phyloP scores from a whole-genome alignment of 805 yeast species.

The Suhomyces sp. region DNA sequence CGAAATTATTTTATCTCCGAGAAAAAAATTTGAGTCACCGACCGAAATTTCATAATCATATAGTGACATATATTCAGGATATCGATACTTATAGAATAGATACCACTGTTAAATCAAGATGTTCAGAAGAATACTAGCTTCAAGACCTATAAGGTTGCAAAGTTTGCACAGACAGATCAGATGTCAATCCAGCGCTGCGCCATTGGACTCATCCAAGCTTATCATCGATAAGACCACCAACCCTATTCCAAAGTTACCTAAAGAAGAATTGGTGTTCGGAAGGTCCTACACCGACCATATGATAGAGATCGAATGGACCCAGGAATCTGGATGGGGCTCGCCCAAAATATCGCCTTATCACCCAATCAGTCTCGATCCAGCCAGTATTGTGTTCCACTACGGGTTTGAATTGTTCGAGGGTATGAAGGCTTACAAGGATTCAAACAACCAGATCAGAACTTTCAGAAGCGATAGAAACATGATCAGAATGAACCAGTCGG shows the following conservation, averaged over 20 bases:
- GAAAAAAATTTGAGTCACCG: neutral
- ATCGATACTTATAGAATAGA: neutral
- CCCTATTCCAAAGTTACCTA: conserved; percentile 36
- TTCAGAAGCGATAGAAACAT: conserved; percentile 92
- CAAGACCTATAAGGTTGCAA: conserved; percentile 5
- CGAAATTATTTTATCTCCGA: neutral
- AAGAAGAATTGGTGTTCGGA: conserved; percentile 42
- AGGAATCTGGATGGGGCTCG: conserved; percentile 75
- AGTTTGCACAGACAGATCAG: conserved; percentile 5
- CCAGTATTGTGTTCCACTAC: conserved; percentile 88
- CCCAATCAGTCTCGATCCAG: conserved; percentile 74
- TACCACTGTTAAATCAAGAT: neutral
- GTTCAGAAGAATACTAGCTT: conserved; percentile 1
- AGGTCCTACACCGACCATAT: conserved; percentile 80
- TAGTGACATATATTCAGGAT: neutral
- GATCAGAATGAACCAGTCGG: conserved; percentile 86
- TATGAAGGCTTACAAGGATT: conserved; percentile 79
- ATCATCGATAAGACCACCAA: conserved; percentile 34
- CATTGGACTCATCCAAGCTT: conserved; percentile 39
- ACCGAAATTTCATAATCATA: neutral
- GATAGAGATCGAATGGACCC: conserved; percentile 82
- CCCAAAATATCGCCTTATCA: conserved; percentile 89
- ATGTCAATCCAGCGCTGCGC: conserved; percentile 15
- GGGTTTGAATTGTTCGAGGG: conserved; percentile 96
- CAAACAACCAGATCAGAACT: conserved; percentile 54